phyloP scores from a whole-genome alignment of 1,284 basidiomycete species.

The Naganishia albida region DNA sequence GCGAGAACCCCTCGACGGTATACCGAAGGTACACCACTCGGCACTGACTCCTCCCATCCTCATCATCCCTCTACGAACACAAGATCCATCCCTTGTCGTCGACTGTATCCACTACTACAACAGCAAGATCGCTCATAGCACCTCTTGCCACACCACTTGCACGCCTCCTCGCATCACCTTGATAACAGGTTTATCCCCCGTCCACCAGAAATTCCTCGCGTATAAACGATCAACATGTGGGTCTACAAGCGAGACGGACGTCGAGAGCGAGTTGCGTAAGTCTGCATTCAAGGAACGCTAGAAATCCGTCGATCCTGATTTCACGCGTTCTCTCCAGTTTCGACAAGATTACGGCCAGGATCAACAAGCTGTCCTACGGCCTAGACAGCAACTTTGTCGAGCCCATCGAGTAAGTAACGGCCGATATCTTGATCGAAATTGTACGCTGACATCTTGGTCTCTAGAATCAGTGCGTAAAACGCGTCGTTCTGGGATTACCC shows the following conservation, averaged over 20 bases:
- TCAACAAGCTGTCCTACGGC: slow-evolving; percentile 96
- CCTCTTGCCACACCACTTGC: background rate
- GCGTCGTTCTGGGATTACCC: background rate
- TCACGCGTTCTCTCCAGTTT: slow-evolving; percentile 28
- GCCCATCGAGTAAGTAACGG: slow-evolving; percentile 76
- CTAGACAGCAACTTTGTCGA: slow-evolving; percentile 92
- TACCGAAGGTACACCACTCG: too few relatives aligned
- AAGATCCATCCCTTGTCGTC: too few relatives aligned
- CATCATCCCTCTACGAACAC: too few relatives aligned
- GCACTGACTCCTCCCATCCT: background rate
- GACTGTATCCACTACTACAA: background rate
- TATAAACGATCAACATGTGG: slow-evolving; percentile 21
- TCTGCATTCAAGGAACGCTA: slow-evolving; percentile 32
- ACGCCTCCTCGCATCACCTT: background rate
- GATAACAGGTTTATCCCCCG: background rate
- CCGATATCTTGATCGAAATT: background rate
- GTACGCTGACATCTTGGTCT: background rate
- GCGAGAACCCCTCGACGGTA: background rate
- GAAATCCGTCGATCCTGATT: background rate
- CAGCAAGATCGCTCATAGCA: background rate
- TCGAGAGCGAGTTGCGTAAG: slow-evolving; percentile 55
- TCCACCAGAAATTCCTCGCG: background rate
- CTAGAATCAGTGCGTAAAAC: slow-evolving; percentile 7
- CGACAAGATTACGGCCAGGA: slow-evolving; percentile 77
- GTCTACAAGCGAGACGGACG: slow-evolving; percentile 67